Base-by-base conservation (phyloP, 768 basidiomycete genomes). In the Russula emetica region DNA sequence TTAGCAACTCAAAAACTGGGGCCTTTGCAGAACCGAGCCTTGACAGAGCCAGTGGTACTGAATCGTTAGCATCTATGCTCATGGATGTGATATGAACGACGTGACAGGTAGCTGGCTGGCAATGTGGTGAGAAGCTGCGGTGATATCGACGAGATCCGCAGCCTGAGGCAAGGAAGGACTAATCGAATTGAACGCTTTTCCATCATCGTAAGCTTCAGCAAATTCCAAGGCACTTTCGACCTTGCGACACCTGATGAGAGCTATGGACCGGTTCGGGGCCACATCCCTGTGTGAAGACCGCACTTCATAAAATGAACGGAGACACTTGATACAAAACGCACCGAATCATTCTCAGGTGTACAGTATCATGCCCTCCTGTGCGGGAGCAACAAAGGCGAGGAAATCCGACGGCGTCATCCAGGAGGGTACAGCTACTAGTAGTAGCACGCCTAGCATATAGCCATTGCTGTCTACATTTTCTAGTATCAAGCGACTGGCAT, bases 331-430 rank as follows among this genome's bases (percentile, higher is more conserved):
- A 26, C 70, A 59, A 55, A 28, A 75, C 85, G 63, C 68, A 94
- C 93, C 93, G 81, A 52, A 99, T 87, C 71, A 99, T 86, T 51
- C 96, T 80, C 50, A 98, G 78, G 67, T 97, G 94, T 1, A 88
- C 83, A n/a, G n/a, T n/a, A n/a, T n/a, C 69, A 99, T 87, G 52
- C 87, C 86, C 32, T 93, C 92, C 7, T 86, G 81, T 26, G 90
- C 94, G 5, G 92, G 93, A 1, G 91, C 91, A 13, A 98, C 87
- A 70, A 96, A 98, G 16, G 87, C 83, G 50, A 97, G 80, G 68
- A 99, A 93, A 74, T 96, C 94, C 0, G 94, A 90, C 0, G 94
- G 92, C 0, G 91, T 88, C 88, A 98, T 94, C 87, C 91, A 94
- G 1, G 91, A 80, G 0, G 96, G 96, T 20, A 98, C 92, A 26